These are phyloP conservation scores for Physaria fendleri DNA, from an alignment of 345 rosid genomes.

Conservation along the genomic window DNA sequence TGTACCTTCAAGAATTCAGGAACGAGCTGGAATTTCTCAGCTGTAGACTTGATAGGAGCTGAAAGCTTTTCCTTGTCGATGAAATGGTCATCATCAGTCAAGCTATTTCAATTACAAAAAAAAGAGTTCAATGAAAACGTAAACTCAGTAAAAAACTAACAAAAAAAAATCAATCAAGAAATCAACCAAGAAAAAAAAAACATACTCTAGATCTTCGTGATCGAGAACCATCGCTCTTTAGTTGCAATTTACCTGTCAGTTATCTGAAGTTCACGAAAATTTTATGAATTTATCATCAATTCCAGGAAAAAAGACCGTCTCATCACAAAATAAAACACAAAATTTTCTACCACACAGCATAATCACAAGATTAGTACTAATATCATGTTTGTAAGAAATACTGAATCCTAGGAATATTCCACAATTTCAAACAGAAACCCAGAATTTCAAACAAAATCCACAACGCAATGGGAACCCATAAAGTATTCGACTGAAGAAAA, in stretches of 20 bases:
- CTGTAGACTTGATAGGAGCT: constrained; percentile 28
- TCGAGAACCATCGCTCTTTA: constrained; percentile 15
- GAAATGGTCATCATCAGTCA: not conserved
- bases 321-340: too few relatives aligned
- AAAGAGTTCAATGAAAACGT: not conserved
- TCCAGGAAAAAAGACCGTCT: too few relatives aligned
- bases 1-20: constrained; percentile 35
- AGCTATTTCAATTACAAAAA: too few relatives aligned
- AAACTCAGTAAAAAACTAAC: too few relatives aligned
- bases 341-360: not conserved
- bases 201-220: constrained; percentile 22
- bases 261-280: constrained; percentile 2
- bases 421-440: too few relatives aligned
- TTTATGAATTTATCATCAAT: not conserved
- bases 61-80: constrained; percentile 22
- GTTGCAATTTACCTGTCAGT: constrained; percentile 1
- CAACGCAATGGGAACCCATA: too few relatives aligned
- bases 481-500: too few relatives aligned
- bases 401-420: too few relatives aligned
- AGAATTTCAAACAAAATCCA: too few relatives aligned
- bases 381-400: too few relatives aligned
- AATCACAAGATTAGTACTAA: not conserved
- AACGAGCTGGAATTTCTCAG: constrained; percentile 26
- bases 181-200: not conserved
- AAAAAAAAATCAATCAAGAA: too few relatives aligned